These are phyloP conservation scores for Pseudomonodictys pantanalensis DNA, from an alignment of 495 filamentous ascomycete genomes.

Conservation along the genomic window DNA sequence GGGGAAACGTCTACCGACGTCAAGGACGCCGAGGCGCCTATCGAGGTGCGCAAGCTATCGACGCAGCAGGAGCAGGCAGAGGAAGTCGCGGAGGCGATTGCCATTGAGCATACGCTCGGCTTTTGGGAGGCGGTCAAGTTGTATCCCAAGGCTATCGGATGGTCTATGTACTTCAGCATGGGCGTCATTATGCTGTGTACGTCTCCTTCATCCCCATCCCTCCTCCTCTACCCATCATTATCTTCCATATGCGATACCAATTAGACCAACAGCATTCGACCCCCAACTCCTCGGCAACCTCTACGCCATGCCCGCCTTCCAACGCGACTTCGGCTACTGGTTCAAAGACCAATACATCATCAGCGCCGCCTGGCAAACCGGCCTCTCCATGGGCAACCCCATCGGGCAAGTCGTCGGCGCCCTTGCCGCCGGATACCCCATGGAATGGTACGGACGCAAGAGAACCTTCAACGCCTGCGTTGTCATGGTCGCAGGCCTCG, in stretches of 20 bases:
- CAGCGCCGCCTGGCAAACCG: slow-evolving; percentile 39
- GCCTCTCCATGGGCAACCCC: slow-evolving; percentile 38
- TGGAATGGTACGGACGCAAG: slow-evolving; percentile 42
- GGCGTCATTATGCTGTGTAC: slow-evolving; percentile 33
- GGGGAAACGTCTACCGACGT: not conserved
- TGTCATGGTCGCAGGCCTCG: slow-evolving; percentile 42
- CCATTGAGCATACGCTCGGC: slow-evolving; percentile 22
- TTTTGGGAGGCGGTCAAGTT: slow-evolving; percentile 18
- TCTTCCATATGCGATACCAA: not conserved
- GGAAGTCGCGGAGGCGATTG: slow-evolving; percentile 24
- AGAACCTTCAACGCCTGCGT: slow-evolving; percentile 40
- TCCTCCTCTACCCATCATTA: not conserved
- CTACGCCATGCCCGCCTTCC: slow-evolving; percentile 41
- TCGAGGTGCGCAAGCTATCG: slow-evolving; percentile 25
- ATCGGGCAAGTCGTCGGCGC: slow-evolving; percentile 42
- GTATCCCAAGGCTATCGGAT: slow-evolving; percentile 31
- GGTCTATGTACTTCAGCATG: slow-evolving; percentile 32
- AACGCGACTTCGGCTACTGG: slow-evolving; percentile 40
- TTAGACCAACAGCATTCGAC: slow-evolving; percentile 19
- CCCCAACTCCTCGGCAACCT: slow-evolving; percentile 37
- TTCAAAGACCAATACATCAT: slow-evolving; percentile 38
- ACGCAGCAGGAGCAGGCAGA: slow-evolving; percentile 14
- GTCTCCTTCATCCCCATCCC: not conserved
- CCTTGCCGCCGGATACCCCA: slow-evolving; percentile 36
- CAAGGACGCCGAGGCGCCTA: slow-evolving; percentile 10